Base-by-base conservation (phyloP, 768 basidiomycete genomes). In the Kwoniella mangroviensis region DNA sequence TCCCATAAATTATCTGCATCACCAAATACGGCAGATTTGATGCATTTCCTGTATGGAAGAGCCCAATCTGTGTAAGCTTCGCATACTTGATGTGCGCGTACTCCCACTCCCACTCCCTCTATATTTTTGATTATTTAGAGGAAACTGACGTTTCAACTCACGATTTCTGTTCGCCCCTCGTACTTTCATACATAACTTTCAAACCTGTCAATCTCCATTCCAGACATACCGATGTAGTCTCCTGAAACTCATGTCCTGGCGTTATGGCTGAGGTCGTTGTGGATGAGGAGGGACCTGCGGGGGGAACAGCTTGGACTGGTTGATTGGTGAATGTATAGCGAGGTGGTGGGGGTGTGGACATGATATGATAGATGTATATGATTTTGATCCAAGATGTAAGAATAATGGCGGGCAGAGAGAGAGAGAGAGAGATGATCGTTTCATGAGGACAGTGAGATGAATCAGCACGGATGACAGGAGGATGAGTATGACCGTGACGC, bases 191-290 rank as follows among this genome's bases (percentile, higher is more conserved):
- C 34, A 93, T 81, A 56, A 85, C 84, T 81, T 89, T 90, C 67
- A 94, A 85, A 3, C 88, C 89, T 41, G 86, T 86, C 28, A 94
- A 84, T 0, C 88, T 89, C 93, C 93, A 94, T 83, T 93, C 92
- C 43, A 85, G 79, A 21, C 76, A 80, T 15, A 84, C 77, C 3
- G 81, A 80, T 3, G 73, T 73, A 3, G 79, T 81, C 73, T 83
- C 83, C 42, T 73, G 65, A 65, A 81, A 83, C 53, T 82, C 80
- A 40, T 77, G 77, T 13, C 42, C 43, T 9, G 68, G 28, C 2
- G 71, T 5, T 17, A 64, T 63, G 28, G 70, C 21, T 12, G 60
- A 34, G 19, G 67, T 9, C 42, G 62, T 26, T 15, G 26, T 51
- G 63, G 56, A 22, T 11, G 63, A 64, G 19, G 58, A 21, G 3